Conservation (phyloP, 805 yeast species). For the Helenozyma rhizophorensis region DNA sequence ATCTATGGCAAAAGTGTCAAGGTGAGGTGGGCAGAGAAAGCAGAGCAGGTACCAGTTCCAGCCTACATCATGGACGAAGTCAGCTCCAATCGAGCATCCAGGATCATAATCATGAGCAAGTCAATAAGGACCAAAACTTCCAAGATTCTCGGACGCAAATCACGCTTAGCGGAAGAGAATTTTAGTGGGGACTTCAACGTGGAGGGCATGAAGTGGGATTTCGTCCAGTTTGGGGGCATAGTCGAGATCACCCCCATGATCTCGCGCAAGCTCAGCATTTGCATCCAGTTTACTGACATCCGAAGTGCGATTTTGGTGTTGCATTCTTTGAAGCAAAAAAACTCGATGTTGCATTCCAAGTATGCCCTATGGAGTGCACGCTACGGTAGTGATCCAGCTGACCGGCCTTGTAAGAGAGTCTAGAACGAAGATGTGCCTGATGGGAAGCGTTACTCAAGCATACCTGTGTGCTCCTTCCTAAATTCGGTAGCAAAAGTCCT, state of each 20-base stretch:
- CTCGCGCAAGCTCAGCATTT: conserved; percentile 58
- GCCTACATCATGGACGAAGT: conserved; percentile 28
- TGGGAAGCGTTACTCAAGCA: no score
- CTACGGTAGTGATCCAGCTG: conserved; percentile 67
- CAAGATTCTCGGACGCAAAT: conserved; percentile 25
- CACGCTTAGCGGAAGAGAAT: conserved; percentile 42
- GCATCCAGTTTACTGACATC: conserved; percentile 56
- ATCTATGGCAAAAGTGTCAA: conserved; percentile 53
- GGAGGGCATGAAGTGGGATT: conserved; percentile 43
- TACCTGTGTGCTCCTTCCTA: no score
- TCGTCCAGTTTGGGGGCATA: conserved; percentile 53
- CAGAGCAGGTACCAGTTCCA: conserved; percentile 20
- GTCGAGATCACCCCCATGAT: conserved; percentile 63
- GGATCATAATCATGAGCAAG: conserved; percentile 45
- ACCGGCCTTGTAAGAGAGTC: conserved; percentile 54
- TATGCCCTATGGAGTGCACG: conserved; percentile 60
- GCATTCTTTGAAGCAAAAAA: conserved; percentile 14
- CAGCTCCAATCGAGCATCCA: conserved; percentile 43
- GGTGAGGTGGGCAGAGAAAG: conserved; percentile 42
- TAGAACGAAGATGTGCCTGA: no score
- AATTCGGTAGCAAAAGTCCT: no score
- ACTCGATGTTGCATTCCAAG: conserved; percentile 21
- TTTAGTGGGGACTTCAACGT: conserved; percentile 43
- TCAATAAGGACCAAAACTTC: conserved; percentile 18
- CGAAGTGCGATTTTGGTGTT: conserved; percentile 56